Base-by-base conservation (phyloP, 106 monocot genomes). In the Dioscorea dumetorum region DNA sequence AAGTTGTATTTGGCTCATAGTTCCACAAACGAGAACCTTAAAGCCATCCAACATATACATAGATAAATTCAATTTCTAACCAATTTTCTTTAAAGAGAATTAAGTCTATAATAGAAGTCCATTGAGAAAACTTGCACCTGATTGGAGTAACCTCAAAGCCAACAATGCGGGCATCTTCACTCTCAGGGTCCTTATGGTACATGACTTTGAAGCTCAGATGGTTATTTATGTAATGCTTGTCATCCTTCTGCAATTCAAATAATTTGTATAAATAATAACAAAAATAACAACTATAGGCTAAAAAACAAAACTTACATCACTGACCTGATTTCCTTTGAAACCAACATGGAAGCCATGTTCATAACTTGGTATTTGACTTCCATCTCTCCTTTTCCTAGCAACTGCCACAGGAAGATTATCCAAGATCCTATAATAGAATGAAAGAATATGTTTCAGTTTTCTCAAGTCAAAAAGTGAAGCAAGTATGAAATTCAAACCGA, bases 361-460 rank as follows among this genome's bases (percentile, higher is more conserved):
- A 67, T 83, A 83, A 63, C 60, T 80, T 68, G 79, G 62, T 54
- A 24, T 8, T 72, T 83, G 85, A 67, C 70, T 76, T 50, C 76
- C 82, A 70, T 80, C 83, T 56, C 80, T 80, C 66, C 78, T 83
- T 62, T 85, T 77, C 60, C 77, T 77, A 50, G 72, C 73, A 68
- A 86, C 83, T 9, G 80, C 90, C 51, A 86, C 80, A 33, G 90
- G 90, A 60, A 90, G 85, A 78, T 90, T 90, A 74, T 90, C 90
- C 75, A 90, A 76, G 28, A 90, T 90, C 90, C 90, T 90, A 56
- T 41, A 15, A 35, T n/a, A 70, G 17, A 65, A 49, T 8, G 21
- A 13, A 33, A 49, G 65, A 8, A 54, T 41, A 54, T 54, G 13
- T 51, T 13, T 51, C 51, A 54, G 54, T 41, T 41, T 1, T 10